A percentile compares a stretch with the other conserved stretches of the same genome.
phyloP scores from a whole-genome alignment of 805 yeast species.

The Lipomyces chichibuensis region DNA sequence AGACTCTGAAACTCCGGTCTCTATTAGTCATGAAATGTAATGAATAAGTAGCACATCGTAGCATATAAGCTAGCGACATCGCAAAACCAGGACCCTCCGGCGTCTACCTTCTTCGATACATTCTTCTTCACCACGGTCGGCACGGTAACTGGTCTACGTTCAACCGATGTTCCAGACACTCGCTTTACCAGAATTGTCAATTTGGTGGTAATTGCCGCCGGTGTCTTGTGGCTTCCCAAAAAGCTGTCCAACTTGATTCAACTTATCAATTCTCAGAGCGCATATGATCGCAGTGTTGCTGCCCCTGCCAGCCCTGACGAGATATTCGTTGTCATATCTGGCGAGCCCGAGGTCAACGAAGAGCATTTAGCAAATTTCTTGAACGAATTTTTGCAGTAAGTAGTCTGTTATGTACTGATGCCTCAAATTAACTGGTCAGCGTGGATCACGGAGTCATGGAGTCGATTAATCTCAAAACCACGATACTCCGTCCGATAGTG shows the following conservation, averaged over 20 bases:
- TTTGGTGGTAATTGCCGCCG: slow-evolving; percentile 19
- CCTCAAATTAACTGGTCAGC: slow-evolving; percentile 3
- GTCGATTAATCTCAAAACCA: slow-evolving; percentile 15
- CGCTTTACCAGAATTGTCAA: slow-evolving; percentile 16
- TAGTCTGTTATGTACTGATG: not conserved
- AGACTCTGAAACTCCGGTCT: not conserved
- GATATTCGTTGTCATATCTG: slow-evolving; percentile 13
- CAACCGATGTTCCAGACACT: slow-evolving; percentile 21
- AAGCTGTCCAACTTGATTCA: slow-evolving; percentile 13
- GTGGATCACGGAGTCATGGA: slow-evolving; percentile 27
- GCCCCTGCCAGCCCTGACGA: not conserved
- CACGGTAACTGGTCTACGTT: slow-evolving; percentile 17
- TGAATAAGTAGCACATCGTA: slow-evolving; percentile 10
- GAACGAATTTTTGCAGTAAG: slow-evolving; percentile 20
- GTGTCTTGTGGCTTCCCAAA: slow-evolving; percentile 23
- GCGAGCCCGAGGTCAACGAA: slow-evolving; percentile 19
- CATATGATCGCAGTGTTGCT: slow-evolving; percentile 14
- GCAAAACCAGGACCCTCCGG: slow-evolving; percentile 8
- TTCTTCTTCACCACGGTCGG: slow-evolving; percentile 28
- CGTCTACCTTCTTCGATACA: slow-evolving; percentile 21
- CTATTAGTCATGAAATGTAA: not conserved
- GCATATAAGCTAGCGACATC: slow-evolving; percentile 13
- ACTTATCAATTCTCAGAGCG: slow-evolving; percentile 22
- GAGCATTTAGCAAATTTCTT: slow-evolving; percentile 20
- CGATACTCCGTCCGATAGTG: slow-evolving; percentile 17